Evolutionary conservation across 768 basidiomycete genomes (phyloP), one percentile per base, ranked within the genome.

Genomic region (Roridomyces roridus): DNA sequence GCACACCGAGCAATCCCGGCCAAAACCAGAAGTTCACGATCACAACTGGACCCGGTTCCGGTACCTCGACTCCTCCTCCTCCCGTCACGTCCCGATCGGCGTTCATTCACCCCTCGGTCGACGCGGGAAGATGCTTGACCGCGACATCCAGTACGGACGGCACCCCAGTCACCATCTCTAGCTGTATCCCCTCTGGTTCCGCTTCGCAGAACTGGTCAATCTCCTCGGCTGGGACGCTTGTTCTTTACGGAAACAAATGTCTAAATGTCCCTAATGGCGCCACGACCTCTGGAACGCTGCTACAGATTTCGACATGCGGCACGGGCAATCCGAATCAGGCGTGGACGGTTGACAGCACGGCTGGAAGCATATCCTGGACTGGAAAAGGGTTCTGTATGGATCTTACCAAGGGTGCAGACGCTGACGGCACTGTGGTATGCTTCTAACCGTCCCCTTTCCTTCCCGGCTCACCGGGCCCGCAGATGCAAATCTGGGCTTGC

Each of bases 401-500:
- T 44, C 42, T 51, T 18, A 51, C 55, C 35, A 11, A 40, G 28
- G 39, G 48, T 10, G 40, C 3, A 36, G 9, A 3, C 48, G 2
- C n/a, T 39, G 39, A 3, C n/a, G 8, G 4, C 23, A 45, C 23
- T 29, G 31, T 39, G 26, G 42, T 41, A 31, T 37, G 46, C 26
- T 41, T 35, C n/a, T 17, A 46, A 34, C 46, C 21, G 20, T 25
- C 25, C 37, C 20, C 26, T 29, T 35, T 10, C 28, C 7, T 41
- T 10, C 24, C 17, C n/a, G n/a, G 31, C 31, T 34, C 31, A 34
- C 31, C 31, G 3, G 68, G 68, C 41, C 56, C 59, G 18, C 65
- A 68, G 57, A 48, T 70, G 35, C 68, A 70, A 46, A 60, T 68
- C 43, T 70, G 67, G 67, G 47, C 43, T 23, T 68, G 67, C 55